Evolutionary conservation across 108 stramenopile species (phyloP).

Genomic region (Epithemia pelagica): DNA sequence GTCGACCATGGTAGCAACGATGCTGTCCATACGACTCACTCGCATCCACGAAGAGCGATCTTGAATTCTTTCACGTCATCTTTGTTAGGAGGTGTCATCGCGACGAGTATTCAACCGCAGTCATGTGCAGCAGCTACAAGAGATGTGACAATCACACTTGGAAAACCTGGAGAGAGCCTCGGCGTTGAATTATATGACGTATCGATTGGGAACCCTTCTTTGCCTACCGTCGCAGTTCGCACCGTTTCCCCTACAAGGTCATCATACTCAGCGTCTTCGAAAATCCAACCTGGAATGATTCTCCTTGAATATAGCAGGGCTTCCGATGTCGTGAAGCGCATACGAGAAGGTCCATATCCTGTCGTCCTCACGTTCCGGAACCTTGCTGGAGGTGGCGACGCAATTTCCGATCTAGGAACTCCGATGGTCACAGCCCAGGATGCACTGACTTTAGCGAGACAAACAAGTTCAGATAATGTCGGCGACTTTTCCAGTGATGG

Average conservation of each 20-base stretch:
- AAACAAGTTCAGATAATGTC: slow-evolving; percentile 15
- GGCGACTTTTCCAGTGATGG: slow-evolving; percentile 2
- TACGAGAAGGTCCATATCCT: slow-evolving; percentile 40
- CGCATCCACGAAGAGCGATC: too few species aligned
- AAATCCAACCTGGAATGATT: slow-evolving; percentile 24
- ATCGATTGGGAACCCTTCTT: slow-evolving; percentile 1
- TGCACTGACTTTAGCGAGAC: slow-evolving; percentile 36
- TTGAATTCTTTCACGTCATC: too few species aligned
- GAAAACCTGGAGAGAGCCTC: not conserved
- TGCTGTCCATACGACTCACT: too few species aligned
- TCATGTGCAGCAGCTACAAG: too few species aligned
- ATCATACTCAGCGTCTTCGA: slow-evolving; percentile 3
- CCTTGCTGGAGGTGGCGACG: slow-evolving; percentile 46
- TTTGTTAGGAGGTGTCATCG: too few species aligned
- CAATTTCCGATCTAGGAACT: slow-evolving; percentile 39
- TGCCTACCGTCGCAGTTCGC: slow-evolving; percentile 13
- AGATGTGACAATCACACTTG: not conserved
- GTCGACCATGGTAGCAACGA: too few species aligned
- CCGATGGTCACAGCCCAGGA: slow-evolving; percentile 42
- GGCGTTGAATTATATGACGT: slow-evolving; percentile 10
- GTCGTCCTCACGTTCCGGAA: slow-evolving; percentile 36
- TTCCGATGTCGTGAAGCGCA: slow-evolving; percentile 15
- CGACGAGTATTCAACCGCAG: too few species aligned
- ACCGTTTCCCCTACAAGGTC: not conserved
- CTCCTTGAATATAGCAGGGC: slow-evolving; percentile 13